Base-by-base conservation (phyloP, 1,139 yeast species). In the Blastobotrys raffinosifermentans region DNA sequence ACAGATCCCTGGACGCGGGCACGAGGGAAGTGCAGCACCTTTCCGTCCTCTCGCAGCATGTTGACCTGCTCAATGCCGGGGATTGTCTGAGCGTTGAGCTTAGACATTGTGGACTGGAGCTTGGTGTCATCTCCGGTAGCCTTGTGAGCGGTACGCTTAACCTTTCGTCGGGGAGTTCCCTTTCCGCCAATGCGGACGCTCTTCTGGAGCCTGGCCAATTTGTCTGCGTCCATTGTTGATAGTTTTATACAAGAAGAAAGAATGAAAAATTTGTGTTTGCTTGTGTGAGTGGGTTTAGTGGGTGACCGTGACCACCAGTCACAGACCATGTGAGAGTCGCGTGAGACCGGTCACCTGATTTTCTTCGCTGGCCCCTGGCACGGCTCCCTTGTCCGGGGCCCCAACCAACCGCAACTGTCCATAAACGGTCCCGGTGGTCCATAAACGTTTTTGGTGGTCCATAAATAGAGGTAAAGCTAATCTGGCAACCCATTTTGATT, bases 21-120 rank as follows among this genome's bases (percentile, higher is more conserved):
- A 69, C 91, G 80, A 75, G 83, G 80, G 77, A 91, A 87, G 73
- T 89, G 96, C 68, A 89, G 73, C 51, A 91, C 96, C 64, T 80
- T 82, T 61, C 97, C 96, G 67, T 89, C 96, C 52, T 87, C 95
- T 69, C 74, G 83, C 82, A 91, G 89, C 75, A 91, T 85, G 78
- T 89, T 91, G 63, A 95, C 97, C 72, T 89, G 96, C 64, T 86
- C 94, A 56, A 91, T 80, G 58, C 83, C 86, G 53, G 82, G 89
- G 55, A 91, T 72, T 58, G 87, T 82, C 67, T 82, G 85, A 53
- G 91, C 94, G 68, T 84, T 81, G 66, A 91, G 72, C 72, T 89
- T 89, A 65, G 80, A 83, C 67, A 91, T 75, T 55, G 94, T 78
- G 55, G 81, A 85, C 69, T 86, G 91, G 67, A 91, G 75, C 70